Percentiles rank a stretch among this genome's conserved stretches.
phyloP scores from a whole-genome alignment of 352 stramenopile species.

The Thalassiosira pacifica region DNA sequence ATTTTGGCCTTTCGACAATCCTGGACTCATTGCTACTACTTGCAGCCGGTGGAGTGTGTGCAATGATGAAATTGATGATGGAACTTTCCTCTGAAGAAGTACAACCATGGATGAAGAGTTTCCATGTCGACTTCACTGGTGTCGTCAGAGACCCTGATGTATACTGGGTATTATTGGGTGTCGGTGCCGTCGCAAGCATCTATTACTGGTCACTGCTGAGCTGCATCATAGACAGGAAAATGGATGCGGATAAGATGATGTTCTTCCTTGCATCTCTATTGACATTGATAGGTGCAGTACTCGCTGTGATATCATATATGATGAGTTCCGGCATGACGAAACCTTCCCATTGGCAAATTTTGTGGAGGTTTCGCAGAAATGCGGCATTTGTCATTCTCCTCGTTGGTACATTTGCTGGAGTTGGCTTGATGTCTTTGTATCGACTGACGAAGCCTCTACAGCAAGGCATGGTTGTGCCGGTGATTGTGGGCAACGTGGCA shows the following conservation, averaged over 20 bases:
- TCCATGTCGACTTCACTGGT: conserved; percentile 27
- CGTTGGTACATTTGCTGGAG: conserved; percentile 16
- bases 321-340: conserved; percentile 4
- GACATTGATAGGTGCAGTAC: conserved; percentile 1
- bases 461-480: background rate
- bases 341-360: conserved; percentile 20
- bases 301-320: no score
- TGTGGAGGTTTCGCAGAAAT: conserved; percentile 38
- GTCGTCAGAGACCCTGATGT: conserved; percentile 27
- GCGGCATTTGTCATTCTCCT: conserved; percentile 19
- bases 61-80: background rate
- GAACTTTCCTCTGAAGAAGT: background rate
- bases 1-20: background rate
- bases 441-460: conserved; percentile 6
- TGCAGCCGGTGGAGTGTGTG: background rate
- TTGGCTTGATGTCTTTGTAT: conserved; percentile 15
- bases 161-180: conserved; percentile 11
- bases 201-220: conserved; percentile 12
- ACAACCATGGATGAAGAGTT: conserved; percentile 12
- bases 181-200: background rate
- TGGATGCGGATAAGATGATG: background rate
- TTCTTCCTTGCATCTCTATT: conserved; percentile 4
- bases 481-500: conserved; percentile 18
- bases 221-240: conserved; percentile 1
- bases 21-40: background rate